phyloP scores from a whole-genome alignment of 306 rosid genomes.

The Bauhinia variegata region DNA sequence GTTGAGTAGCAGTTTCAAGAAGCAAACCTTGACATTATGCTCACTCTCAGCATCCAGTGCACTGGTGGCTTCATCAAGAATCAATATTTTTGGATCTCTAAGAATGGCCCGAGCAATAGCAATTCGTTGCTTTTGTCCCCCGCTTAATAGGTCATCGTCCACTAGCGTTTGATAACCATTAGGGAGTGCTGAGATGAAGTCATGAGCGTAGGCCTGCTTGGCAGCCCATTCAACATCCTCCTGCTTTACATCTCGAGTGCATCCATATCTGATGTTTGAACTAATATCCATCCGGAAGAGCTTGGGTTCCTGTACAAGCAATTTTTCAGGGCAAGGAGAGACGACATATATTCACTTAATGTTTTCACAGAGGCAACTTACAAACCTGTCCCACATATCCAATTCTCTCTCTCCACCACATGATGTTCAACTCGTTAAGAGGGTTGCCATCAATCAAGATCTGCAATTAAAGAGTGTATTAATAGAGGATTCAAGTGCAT shows the following conservation, averaged over 20 bases:
- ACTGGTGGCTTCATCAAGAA: conserved; percentile 98
- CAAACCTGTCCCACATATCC: conserved; percentile 96
- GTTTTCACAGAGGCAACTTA: conserved; percentile 29
- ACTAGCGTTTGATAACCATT: conserved; percentile 84
- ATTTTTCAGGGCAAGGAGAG: conserved; percentile 23
- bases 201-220: conserved; percentile 91
- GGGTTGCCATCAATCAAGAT: conserved; percentile 79
- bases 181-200: conserved; percentile 80
- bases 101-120: conserved; percentile 95
- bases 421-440: conserved; percentile 69
- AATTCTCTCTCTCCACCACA: conserved; percentile 93
- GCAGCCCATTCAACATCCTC: conserved; percentile 95
- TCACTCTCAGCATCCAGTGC: conserved; percentile 98
- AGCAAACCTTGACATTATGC: conserved; percentile 78
- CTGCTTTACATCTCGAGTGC: conserved; percentile 59
- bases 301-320: conserved; percentile 74
- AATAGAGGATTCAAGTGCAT: conserved; percentile 18
- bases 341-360: conserved; percentile 11
- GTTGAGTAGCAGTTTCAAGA: conserved; percentile 16
- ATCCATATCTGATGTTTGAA: conserved; percentile 92
- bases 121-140: conserved; percentile 95
- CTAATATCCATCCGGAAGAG: conserved; percentile 86
- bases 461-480: conserved; percentile 48
- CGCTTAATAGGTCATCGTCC: conserved; percentile 92
- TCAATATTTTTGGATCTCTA: conserved; percentile 87